Base-by-base conservation (phyloP, 208 protist species). In the Acanthamoeba lenticulata region DNA sequence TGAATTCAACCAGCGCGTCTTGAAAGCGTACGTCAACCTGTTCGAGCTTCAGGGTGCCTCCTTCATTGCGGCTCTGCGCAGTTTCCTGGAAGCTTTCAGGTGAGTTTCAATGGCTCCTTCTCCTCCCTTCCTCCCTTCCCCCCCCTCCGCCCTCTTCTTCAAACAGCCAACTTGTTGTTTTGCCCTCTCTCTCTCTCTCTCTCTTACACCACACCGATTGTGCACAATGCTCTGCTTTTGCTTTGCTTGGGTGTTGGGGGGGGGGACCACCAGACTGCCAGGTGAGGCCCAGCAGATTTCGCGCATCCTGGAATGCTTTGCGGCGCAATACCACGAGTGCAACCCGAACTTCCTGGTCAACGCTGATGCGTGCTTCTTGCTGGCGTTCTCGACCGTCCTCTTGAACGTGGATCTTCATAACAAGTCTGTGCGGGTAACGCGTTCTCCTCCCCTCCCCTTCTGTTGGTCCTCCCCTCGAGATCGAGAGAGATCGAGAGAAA, bases 271-370 rank as follows among this genome's bases (percentile, higher is more conserved):
- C 40, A 92, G 85, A n/a, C 77, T 97, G 32, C 90, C 79, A 2
- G 95, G 95, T n/a, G 96, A 97, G 29, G 55, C 95, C 2, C 81
- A 85, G 42, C 79, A 96, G 11, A 83, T 97, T 32, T 49, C 88
- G 40, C n/a, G 88, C 7, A 95, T 96, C 3, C 47, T 97, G 38
- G 94, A 95, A 62, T 27, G 36, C 24, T 95, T 96, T 13, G 55
- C 86, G 2, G 15, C 27, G 17, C 32, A 55, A 0, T 95, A 94
- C 32, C 89, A 38, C 32, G 9, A 38, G 24, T 42, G 49, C 15
- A 86, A 94, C 4, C 57, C 90, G 1, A 38, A 72, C 6, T 21
- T 74, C 5, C 86, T 97, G n/a, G 29, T 45, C 19, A 44, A 86
- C 65, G 65, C 44, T 3, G 96, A 97, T 49, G 42, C 47, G 9